A percentile compares a stretch with the other conserved stretches of the same genome.
These are phyloP conservation scores for Apiosordaria backusii DNA, from an alignment of 495 filamentous ascomycete genomes.

Conservation along the genomic window DNA sequence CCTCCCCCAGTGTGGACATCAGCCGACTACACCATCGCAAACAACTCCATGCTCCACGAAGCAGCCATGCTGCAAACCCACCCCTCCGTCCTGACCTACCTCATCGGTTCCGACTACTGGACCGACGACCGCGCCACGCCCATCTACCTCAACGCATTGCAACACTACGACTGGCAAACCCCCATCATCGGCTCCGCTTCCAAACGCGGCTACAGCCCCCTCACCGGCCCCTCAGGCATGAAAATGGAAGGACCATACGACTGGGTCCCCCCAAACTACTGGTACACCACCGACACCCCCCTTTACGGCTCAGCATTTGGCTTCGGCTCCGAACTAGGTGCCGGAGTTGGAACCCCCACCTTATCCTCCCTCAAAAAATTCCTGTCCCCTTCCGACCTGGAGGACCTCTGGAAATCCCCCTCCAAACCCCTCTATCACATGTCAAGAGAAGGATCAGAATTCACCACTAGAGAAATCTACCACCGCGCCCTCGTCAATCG, in stretches of 20 bases:
- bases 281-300: constrained; percentile 46
- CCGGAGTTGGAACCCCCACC: constrained; percentile 61
- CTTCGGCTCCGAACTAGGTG: constrained; percentile 58
- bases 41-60: constrained; percentile 56
- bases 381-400: constrained; percentile 47
- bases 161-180: constrained; percentile 51
- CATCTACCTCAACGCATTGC: constrained; percentile 49
- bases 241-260: constrained; percentile 69
- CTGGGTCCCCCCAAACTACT: constrained; percentile 64
- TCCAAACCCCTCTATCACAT: constrained; percentile 57
- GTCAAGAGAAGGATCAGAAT: constrained; percentile 50
- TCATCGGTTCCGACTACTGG: constrained; percentile 63
- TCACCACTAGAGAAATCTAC: constrained; percentile 55
- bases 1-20: constrained; percentile 44
- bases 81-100: constrained; percentile 53
- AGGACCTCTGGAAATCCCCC: constrained; percentile 54
- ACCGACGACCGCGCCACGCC: constrained; percentile 53
- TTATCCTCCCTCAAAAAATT: constrained; percentile 53
- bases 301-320: constrained; percentile 56
- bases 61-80: constrained; percentile 57
- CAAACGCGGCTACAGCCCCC: constrained; percentile 49
- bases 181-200: constrained; percentile 58
- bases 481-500: constrained; percentile 52
- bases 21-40: constrained; percentile 53
- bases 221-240: constrained; percentile 55